Percentiles rank a stretch among this genome's conserved stretches.
Conservation (phyloP, 2,329 filamentous ascomycete genomes). For the Colletotrichum sp. region DNA sequence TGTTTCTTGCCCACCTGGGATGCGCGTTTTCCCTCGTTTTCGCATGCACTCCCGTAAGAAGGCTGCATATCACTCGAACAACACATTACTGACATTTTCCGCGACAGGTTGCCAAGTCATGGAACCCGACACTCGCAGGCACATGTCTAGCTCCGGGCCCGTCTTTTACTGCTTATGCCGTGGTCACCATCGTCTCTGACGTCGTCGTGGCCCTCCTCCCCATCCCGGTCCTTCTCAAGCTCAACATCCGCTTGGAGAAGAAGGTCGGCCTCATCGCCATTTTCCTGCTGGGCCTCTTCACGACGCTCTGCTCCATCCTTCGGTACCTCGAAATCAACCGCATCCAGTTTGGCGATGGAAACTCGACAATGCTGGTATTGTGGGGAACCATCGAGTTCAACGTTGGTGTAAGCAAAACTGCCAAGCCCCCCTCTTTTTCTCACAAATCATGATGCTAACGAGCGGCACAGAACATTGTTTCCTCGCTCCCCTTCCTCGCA, state of each 20-base stretch:
- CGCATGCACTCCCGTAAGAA: slow-evolving; percentile 50
- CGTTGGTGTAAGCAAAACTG: slow-evolving; percentile 48
- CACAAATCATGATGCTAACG: neutral
- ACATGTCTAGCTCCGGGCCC: slow-evolving; percentile 49
- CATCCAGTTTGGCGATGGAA: slow-evolving; percentile 54
- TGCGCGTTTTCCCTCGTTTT: slow-evolving; percentile 54
- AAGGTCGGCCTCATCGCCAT: slow-evolving; percentile 55
- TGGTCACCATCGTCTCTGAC: slow-evolving; percentile 56
- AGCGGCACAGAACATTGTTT: slow-evolving; percentile 45
- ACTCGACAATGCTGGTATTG: slow-evolving; percentile 59
- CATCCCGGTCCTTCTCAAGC: slow-evolving; percentile 50
- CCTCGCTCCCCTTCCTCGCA: slow-evolving; percentile 48
- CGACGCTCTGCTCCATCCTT: slow-evolving; percentile 57
- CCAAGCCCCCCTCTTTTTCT: neutral
- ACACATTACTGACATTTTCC: neutral
- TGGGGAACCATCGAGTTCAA: slow-evolving; percentile 64
- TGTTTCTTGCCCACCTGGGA: slow-evolving; percentile 51
- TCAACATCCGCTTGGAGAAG: slow-evolving; percentile 52
- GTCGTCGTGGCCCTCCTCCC: slow-evolving; percentile 53
- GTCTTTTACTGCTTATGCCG: slow-evolving; percentile 56
- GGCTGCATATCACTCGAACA: neutral
- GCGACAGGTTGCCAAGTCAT: slow-evolving; percentile 44
- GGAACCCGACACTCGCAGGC: slow-evolving; percentile 43
- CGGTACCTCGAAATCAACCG: slow-evolving; percentile 55
- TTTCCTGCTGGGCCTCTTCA: slow-evolving; percentile 58